These are phyloP conservation scores for Kuraishia molischiana DNA, from an alignment of 805 yeast species.

Conservation along the genomic window DNA sequence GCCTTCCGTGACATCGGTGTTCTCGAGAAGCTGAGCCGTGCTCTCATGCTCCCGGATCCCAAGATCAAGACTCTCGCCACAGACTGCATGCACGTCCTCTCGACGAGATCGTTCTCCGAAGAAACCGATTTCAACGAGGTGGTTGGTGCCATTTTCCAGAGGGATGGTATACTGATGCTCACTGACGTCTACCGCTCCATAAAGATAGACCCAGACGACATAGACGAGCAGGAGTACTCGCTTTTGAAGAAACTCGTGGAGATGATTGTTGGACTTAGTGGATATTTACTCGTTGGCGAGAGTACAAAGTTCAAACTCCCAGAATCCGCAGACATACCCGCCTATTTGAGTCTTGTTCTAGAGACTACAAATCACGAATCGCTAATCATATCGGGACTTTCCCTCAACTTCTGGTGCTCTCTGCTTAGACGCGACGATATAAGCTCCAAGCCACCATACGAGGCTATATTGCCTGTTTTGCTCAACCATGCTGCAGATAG, in stretches of 20 bases:
- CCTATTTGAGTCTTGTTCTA: constrained; percentile 65
- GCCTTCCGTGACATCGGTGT: constrained; percentile 61
- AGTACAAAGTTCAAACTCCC: constrained; percentile 28
- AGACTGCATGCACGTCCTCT: constrained; percentile 83
- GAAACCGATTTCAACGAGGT: constrained; percentile 66
- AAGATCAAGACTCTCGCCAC: constrained; percentile 74
- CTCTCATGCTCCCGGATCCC: constrained; percentile 47
- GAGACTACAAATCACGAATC: constrained; percentile 79
- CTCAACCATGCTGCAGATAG: constrained; percentile 73
- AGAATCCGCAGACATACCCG: constrained; percentile 49
- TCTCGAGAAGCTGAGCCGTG: constrained; percentile 48
- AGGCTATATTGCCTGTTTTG: constrained; percentile 51
- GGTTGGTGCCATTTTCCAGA: constrained; percentile 67
- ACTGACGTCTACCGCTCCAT: constrained; percentile 52
- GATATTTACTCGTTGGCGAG: constrained; percentile 48
- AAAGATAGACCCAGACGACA: constrained; percentile 54
- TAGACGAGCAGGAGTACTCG: constrained; percentile 66
- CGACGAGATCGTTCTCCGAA: constrained; percentile 66
- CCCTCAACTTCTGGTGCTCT: constrained; percentile 91
- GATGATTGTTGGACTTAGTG: constrained; percentile 81
- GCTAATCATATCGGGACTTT: constrained; percentile 80
- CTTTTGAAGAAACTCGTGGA: constrained; percentile 86
- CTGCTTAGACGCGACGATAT: constrained; percentile 75
- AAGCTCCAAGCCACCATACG: constrained; percentile 45
- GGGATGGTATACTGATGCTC: constrained; percentile 66